Evolutionary conservation across 116 monocot species (phyloP).

Genomic region (Posidonia oceanica): DNA sequence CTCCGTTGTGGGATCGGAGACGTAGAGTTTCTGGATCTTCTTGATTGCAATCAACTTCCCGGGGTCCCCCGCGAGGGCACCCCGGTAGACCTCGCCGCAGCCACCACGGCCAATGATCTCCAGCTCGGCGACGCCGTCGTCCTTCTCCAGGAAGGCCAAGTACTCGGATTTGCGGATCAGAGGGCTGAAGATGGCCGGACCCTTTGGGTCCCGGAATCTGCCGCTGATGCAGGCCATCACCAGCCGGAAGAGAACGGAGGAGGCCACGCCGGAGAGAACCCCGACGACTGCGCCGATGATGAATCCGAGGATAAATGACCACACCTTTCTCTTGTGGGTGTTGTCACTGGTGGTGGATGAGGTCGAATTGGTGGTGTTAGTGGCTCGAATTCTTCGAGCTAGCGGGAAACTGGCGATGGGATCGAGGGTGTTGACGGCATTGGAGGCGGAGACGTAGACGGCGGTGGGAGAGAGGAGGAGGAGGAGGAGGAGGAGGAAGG

Average conservation of each 20-base stretch:
- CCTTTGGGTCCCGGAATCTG: constrained; percentile 21
- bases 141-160: constrained; percentile 51
- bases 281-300: constrained; percentile 34
- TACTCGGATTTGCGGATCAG: constrained; percentile 28
- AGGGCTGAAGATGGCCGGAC: constrained; percentile 50
- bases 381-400: background rate
- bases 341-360: background rate
- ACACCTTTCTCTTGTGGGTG: background rate
- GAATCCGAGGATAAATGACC: constrained; percentile 55
- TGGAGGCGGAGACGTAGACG: background rate
- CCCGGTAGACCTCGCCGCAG: constrained; percentile 58
- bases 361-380: background rate
- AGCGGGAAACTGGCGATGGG: background rate
- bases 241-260: constrained; percentile 43
- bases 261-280: constrained; percentile 24
- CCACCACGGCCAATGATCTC: constrained; percentile 68
- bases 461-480: background rate
- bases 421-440: background rate
- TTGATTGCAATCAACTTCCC: constrained; percentile 46
- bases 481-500: background rate
- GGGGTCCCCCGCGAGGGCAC: constrained; percentile 10
- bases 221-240: constrained; percentile 41
- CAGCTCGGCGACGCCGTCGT: constrained; percentile 30
- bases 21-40: constrained; percentile 23
- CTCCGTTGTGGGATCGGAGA: constrained; percentile 4